These are phyloP conservation scores for Suaeda aralocaspica DNA, from an alignment of 148 eudicot genomes.

Conservation along the genomic window DNA sequence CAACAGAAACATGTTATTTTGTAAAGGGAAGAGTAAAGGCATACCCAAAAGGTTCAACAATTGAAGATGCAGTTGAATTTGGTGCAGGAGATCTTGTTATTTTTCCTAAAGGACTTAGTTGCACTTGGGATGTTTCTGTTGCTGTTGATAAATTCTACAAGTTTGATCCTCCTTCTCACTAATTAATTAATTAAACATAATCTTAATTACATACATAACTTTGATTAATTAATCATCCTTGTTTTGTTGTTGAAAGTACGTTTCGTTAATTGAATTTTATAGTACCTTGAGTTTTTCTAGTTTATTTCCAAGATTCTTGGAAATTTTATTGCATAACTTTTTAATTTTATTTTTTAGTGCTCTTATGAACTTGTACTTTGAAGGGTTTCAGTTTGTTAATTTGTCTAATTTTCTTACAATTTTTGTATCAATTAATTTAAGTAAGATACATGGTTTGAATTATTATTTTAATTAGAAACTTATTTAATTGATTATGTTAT, in stretches of 20 bases:
- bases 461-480: too few species aligned
- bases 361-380: too few species aligned
- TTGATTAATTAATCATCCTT: not conserved
- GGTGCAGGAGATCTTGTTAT: conserved; percentile 49
- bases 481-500: too few species aligned
- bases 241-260: not conserved
- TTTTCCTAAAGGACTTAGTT: conserved; percentile 40
- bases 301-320: conserved; percentile 15
- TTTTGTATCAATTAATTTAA: not conserved
- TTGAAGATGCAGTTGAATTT: conserved; percentile 31
- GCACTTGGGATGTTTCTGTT: conserved; percentile 43
- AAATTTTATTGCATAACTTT: too few species aligned
- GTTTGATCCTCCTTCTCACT: conserved; percentile 36
- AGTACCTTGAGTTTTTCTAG: too few species aligned
- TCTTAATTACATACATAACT: too few species aligned
- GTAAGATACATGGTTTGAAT: too few species aligned
- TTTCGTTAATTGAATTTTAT: not conserved
- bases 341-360: too few species aligned
- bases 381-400: conserved; percentile 1
- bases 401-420: conserved; percentile 6
- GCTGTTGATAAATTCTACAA: conserved; percentile 45
- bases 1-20: conserved; percentile 43
- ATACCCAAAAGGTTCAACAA: conserved; percentile 30
- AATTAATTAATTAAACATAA: not conserved
- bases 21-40: conserved; percentile 44